Base-by-base conservation (phyloP, 768 basidiomycete species). In the Leucosporidium yakuticum region DNA sequence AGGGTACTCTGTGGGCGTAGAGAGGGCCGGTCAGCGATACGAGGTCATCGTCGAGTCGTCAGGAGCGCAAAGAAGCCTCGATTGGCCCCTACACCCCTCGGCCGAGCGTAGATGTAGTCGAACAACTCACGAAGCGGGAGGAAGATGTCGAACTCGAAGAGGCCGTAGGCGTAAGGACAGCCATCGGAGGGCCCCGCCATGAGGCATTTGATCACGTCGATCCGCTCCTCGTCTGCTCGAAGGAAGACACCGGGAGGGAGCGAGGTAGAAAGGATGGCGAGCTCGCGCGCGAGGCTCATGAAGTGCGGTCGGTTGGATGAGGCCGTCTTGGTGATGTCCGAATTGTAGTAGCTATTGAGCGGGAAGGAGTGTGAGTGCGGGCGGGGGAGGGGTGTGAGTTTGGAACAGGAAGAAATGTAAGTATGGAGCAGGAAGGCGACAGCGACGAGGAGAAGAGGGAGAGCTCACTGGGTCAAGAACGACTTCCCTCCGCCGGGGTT, bases 161-260 rank as follows among this genome's bases (percentile, higher is more conserved):
- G 84, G 7, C 86, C 86, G 20, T 84, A 85, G 17, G 84, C 83
- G 75, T 87, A 87, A 1, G 86, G 87, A 29, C 86, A 87, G 50
- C n/a, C n/a, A n/a, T 84, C 85, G 77, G 85, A 85, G 80, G 85
- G 84, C 2, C 85, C 84, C 31, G 84, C 84, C 62, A 85, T 85
- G 81, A 85, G 25, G 56, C 55, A 57, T 49, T 73, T 84, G 84
- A 85, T 80, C 2, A 79, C 83, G 71, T 85, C 84, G 74, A 84
- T 83, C 58, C 85, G 80, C 36, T 83, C 81, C 73, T 86, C 84
- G 72, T 86, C 84, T 9, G 83, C 83, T 44, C 84, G 79, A 34
- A 85, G 82, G 82, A 83, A 85, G 7, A 85, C 80, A 9, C 84
- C 84, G 2, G 82, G 80, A 60, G 84, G 85, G n/a, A 85, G 79